Evolutionary conservation across 2,329 filamentous ascomycete genomes (phyloP), one percentile per base, ranked within the genome.

Genomic region (Colletotrichum euphorbiae): DNA sequence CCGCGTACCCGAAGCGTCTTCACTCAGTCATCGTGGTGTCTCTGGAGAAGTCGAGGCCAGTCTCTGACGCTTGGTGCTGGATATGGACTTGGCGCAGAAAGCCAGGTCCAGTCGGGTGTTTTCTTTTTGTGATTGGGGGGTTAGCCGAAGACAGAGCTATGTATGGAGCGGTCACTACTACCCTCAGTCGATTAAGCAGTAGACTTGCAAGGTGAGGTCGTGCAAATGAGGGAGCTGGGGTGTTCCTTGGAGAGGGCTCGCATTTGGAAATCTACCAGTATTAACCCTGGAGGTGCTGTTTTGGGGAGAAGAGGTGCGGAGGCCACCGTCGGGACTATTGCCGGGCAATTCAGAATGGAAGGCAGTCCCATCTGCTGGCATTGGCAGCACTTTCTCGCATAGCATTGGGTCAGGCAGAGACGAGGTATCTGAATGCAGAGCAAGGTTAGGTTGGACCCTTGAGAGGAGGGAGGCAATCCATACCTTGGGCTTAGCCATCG

Each of bases 171-270:
- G 15, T n/a, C 21, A 15, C 28, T 42, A 17, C 42, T 42, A 55
- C 36, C 17, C 58, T 43, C 31, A 42, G 48, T 33, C 57, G 51
- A 62, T 55, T 62, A 62, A 67, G 58, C 63, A 50, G 31, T 24
- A 13, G 21, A 28, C 9, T 65, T 45, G 31, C 59, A 64, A 67
- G 64, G 52, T 56, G 58, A 46, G 54, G 43, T 43, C 45, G 45
- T 52, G 46, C 46, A 60, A n/a, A 46, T 57, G 59, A 63, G 51
- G 43, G 31, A 63, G 40, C 46, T 65, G 65, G 52, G 54, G 60
- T 56, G 63, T 68, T 68, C 54, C 61, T 64, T 31, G 52, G 24
- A 64, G 45, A 57, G 51, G 62, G 64, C 51, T 45, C 43, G 65
- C 60, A 68, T 52, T 65, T 64, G 40, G 28, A 52, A 21, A 31